These are phyloP conservation scores for Mortierella hygrophila DNA, from an alignment of 192 early-diverging fungal species.

Conservation along the genomic window DNA sequence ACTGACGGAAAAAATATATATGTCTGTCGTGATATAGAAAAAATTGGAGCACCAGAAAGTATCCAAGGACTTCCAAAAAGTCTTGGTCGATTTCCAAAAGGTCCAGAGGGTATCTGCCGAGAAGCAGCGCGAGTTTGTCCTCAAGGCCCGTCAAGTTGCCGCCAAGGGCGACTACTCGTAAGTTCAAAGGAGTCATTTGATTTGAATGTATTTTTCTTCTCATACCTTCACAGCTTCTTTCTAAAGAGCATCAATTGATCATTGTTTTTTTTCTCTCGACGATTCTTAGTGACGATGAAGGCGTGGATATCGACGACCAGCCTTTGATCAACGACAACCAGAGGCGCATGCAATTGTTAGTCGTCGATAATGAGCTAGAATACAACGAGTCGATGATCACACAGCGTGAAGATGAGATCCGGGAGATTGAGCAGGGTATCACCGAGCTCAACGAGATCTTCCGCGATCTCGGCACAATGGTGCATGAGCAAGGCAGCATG, in stretches of 20 bases:
- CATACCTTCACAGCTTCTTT: neutral
- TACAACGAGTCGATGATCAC: slow-evolving; percentile 95
- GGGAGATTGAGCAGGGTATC: slow-evolving; percentile 93
- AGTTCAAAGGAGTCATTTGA: neutral
- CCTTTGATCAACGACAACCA: slow-evolving; percentile 73
- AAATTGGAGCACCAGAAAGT: slow-evolving; percentile 94
- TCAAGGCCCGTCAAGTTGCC: slow-evolving; percentile 73
- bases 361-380: slow-evolving; percentile 92
- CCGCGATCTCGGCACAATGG: slow-evolving; percentile 93
- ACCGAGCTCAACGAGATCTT: slow-evolving; percentile 98
- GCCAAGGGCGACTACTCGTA: slow-evolving; percentile 53
- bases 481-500: slow-evolving; percentile 94
- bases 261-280: neutral
- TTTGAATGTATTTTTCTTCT: neutral
- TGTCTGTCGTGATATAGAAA: slow-evolving; percentile 57
- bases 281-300: slow-evolving; percentile 59
- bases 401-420: slow-evolving; percentile 94
- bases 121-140: slow-evolving; percentile 88
- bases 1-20: neutral
- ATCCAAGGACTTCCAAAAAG: slow-evolving; percentile 93
- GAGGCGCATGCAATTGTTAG: slow-evolving; percentile 72
- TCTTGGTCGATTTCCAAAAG: slow-evolving; percentile 89
- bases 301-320: slow-evolving; percentile 57
- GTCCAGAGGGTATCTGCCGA: slow-evolving; percentile 87
- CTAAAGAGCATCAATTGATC: neutral